Conservation (phyloP, 768 basidiomycete genomes). For the Pleurotus giganteus region DNA sequence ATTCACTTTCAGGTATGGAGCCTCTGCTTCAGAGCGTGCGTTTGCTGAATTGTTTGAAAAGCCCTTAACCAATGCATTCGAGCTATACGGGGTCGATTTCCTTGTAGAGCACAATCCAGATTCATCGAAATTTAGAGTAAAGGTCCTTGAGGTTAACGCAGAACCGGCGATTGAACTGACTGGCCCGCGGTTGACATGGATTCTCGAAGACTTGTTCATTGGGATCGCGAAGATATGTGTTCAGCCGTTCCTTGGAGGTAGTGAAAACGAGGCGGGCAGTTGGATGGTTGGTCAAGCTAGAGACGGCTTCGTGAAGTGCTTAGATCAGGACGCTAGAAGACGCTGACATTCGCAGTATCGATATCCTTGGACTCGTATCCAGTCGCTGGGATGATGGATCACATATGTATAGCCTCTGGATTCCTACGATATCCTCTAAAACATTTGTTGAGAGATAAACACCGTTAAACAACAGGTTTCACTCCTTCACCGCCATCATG, state of each 20-base stretch:
- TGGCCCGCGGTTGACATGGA: slow-evolving; percentile 76
- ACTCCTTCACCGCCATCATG: slow-evolving; percentile 15
- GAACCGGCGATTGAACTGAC: slow-evolving; percentile 96
- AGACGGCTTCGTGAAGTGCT: slow-evolving; percentile 63
- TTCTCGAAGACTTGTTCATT: slow-evolving; percentile 78
- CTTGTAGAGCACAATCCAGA: slow-evolving; percentile 53
- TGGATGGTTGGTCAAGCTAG: slow-evolving; percentile 55
- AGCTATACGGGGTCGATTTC: slow-evolving; percentile 94
- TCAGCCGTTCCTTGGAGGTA: slow-evolving; percentile 54
- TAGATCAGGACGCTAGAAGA: slow-evolving; percentile 52
- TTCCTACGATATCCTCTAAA: too few relatives aligned
- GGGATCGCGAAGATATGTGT: slow-evolving; percentile 69
- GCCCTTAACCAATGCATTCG: slow-evolving; percentile 90
- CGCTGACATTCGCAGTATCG: neutral
- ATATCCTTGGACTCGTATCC: neutral
- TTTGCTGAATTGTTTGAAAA: slow-evolving; percentile 26
- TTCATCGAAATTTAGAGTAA: slow-evolving; percentile 46
- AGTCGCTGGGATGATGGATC: too few relatives aligned
- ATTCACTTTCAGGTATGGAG: slow-evolving; percentile 76
- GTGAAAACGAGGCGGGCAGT: slow-evolving; percentile 8
- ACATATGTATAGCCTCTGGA: too few relatives aligned
- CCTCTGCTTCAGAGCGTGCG: neutral
- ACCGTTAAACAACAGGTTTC: too few relatives aligned
- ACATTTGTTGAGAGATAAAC: too few relatives aligned
- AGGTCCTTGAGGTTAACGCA: slow-evolving; percentile 88